Evolutionary conservation across 345 rosid genomes (phyloP), one percentile per base, ranked within the genome.

Genomic region (Balakata baccata): DNA sequence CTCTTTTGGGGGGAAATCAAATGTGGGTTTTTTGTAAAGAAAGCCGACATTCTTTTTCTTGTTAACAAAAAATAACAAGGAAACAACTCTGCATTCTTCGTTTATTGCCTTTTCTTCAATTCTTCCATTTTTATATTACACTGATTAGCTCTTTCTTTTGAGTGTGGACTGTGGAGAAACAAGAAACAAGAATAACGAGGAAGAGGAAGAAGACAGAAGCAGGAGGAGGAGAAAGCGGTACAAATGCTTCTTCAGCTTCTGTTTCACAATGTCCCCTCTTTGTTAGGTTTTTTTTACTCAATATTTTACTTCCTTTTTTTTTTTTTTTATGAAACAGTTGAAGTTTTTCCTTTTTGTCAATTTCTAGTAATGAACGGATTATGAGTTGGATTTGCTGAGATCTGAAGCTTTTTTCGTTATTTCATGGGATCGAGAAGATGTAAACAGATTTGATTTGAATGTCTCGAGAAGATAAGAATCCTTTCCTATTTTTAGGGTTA

Each of bases 371-470:
- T 47, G 69, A 66, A 56, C 39, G 69, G 52, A 46, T 46, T 66
- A 11, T 66, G 10, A 22, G 54, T 46, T 47, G 54, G 69, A 66
- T 66, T 66, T 46, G 69, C 39, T 56, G 6, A 66, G 69, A 66
- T 66, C 69, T 66, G 69, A 46, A 11, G 16, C 54, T 47, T 65
- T n/a, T 5, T 29, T 29, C 34, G 34, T 29, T 29, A 1, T 29
- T 5, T 60, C 39, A 34, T 34, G 34, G 34, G 69, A 66, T 66
- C 54, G 22, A 23, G 11, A 46, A 66, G 39, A 66, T 66, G 14
- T 43, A 23, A 22, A 20, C 57, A 50, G n/a, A 25, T 61, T 23
- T 76, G 70, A 56, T 63, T 75, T 77, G 76, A 68, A 60, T 72
- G 73, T 59, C 68, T 72, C 41, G 7, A 71, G 76, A 61, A 29